phyloP scores from a whole-genome alignment of 2,329 filamentous ascomycete genomes.

The Macrophomina phaseolina region DNA sequence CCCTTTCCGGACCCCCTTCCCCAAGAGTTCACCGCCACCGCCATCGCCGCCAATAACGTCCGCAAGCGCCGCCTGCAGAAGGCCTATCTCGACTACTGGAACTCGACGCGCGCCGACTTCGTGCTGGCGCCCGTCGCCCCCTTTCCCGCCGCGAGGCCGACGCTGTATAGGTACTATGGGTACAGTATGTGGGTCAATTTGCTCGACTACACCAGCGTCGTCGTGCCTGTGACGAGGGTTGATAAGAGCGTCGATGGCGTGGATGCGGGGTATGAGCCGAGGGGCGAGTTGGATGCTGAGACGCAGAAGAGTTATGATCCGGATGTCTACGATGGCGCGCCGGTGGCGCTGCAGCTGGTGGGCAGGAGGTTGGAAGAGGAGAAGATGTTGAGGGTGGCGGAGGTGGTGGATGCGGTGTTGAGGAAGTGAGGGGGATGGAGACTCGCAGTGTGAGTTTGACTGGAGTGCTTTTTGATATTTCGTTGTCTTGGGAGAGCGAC shows the following conservation, averaged over 20 bases:
- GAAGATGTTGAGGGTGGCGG: constrained; percentile 31
- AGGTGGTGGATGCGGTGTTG: constrained; percentile 11
- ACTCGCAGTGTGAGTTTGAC: no score
- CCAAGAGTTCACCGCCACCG: constrained; percentile 32
- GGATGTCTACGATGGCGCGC: constrained; percentile 30
- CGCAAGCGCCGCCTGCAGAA: constrained; percentile 39
- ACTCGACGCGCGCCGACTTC: constrained; percentile 45
- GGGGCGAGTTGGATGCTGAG: constrained; percentile 26
- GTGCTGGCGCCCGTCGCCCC: constrained; percentile 46
- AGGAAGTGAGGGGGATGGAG: neutral
- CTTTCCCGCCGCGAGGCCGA: constrained; percentile 48
- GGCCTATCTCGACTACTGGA: constrained; percentile 48
- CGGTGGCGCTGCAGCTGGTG: constrained; percentile 36
- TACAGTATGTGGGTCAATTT: constrained; percentile 58
- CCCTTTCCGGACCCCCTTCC: neutral
- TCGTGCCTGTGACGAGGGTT: constrained; percentile 62
- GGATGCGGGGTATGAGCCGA: constrained; percentile 33
- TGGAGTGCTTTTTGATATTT: no score
- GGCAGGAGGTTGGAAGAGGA: constrained; percentile 35
- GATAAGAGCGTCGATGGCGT: constrained; percentile 57
- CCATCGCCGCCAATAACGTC: constrained; percentile 38
- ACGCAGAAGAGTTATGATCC: constrained; percentile 22
- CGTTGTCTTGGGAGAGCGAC: no score
- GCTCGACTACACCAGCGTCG: constrained; percentile 61
- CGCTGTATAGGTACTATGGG: constrained; percentile 55